Evolutionary conservation across 306 rosid genomes (phyloP).

Genomic region (Lagenaria siceraria): DNA sequence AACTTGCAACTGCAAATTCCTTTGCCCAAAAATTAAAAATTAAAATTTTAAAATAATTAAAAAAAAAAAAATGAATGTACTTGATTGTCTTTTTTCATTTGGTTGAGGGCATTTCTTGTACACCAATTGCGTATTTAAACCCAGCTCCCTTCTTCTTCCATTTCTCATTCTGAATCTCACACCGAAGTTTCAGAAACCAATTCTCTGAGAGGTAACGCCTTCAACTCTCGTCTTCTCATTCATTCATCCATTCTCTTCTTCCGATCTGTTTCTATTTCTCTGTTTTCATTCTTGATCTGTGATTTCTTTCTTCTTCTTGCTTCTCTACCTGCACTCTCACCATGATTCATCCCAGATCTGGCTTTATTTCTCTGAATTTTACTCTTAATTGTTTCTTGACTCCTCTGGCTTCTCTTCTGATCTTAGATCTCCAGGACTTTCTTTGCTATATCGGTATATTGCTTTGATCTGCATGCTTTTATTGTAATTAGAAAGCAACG

Average conservation of each 20-base stretch:
- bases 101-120: constrained; percentile 1
- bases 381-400: constrained; percentile 1
- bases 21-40: background rate
- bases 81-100: background rate
- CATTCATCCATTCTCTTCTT: background rate
- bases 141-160: background rate
- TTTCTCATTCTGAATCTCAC: background rate
- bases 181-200: background rate
- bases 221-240: background rate
- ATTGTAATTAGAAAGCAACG: background rate
- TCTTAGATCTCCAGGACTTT: constrained; percentile 24
- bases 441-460: too few relatives aligned
- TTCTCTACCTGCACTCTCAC: background rate
- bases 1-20: constrained; percentile 6
- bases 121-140: background rate
- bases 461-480: constrained; percentile 3
- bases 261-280: constrained; percentile 29
- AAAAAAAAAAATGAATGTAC: background rate
- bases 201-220: background rate
- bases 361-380: constrained; percentile 4
- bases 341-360: constrained; percentile 25
- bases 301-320: background rate
- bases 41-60: background rate
- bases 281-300: constrained; percentile 8
- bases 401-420: background rate